phyloP scores from a whole-genome alignment of 2,329 filamentous ascomycete genomes.

The Proliferodiscus dingleyae region DNA sequence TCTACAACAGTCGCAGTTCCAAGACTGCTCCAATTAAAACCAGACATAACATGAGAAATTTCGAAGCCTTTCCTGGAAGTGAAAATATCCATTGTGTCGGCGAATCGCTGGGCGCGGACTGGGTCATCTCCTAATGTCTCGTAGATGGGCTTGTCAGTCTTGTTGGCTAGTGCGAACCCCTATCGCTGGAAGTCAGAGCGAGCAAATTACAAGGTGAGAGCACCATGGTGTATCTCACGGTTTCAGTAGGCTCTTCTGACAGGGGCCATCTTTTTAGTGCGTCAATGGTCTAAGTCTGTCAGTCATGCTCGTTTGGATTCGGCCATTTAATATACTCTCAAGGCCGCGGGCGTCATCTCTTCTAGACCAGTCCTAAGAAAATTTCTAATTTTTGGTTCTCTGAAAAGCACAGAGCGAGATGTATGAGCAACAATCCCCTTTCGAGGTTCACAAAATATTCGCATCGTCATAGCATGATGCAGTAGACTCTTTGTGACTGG shows the following conservation, averaged over 20 bases:
- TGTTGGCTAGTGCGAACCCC: not conserved
- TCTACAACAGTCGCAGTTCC: constrained; percentile 1
- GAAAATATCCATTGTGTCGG: not conserved
- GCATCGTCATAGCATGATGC: not conserved
- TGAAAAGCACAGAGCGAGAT: not conserved
- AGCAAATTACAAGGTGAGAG: not conserved
- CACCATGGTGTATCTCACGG: not conserved
- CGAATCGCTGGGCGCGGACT: not conserved
- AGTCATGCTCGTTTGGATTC: not conserved
- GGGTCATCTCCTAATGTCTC: not conserved
- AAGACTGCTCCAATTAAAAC: not conserved
- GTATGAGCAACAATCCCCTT: not conserved
- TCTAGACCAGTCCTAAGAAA: not conserved
- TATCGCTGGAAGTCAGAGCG: not conserved
- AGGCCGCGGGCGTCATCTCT: not conserved
- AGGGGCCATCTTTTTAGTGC: not conserved
- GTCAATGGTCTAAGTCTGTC: not conserved
- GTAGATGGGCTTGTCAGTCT: not conserved
- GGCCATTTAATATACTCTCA: not conserved
- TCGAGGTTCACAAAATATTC: not conserved
- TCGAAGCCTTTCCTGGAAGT: not conserved
- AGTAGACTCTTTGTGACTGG: not conserved
- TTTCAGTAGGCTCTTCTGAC: not conserved
- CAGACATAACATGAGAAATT: not conserved
- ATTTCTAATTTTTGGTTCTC: not conserved